These are phyloP conservation scores for Tuctoria greenei DNA, from an alignment of 176 grass and related monocot species.

Conservation along the genomic window DNA sequence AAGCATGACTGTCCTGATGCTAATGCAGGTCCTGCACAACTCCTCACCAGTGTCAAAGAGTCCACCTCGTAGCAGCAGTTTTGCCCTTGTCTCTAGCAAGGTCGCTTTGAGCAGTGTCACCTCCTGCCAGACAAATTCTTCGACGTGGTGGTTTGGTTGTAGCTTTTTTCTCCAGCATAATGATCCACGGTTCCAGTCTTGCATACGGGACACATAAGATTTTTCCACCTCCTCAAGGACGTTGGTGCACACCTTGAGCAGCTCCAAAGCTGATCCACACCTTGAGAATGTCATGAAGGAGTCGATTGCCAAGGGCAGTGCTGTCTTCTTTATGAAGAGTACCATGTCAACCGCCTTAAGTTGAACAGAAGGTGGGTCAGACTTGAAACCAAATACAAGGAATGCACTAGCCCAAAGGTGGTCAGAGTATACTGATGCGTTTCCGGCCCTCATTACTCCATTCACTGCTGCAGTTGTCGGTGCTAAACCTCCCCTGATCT, in stretches of 20 bases:
- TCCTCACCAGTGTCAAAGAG: conserved; percentile 84
- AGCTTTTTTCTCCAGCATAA: conserved; percentile 89
- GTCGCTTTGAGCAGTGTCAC: conserved; percentile 93
- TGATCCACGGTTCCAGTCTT: conserved; percentile 45
- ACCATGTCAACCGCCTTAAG: conserved; percentile 82
- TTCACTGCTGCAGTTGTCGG: conserved; percentile 62
- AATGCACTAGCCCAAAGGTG: conserved; percentile 93
- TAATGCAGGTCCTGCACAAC: conserved; percentile 92
- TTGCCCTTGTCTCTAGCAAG: conserved; percentile 76
- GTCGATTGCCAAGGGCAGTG: conserved; percentile 75
- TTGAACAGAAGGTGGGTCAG: conserved; percentile 76
- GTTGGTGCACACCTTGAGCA: conserved; percentile 97
- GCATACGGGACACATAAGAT: conserved; percentile 73
- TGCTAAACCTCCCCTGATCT: conserved; percentile 69
- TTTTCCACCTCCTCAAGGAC: conserved; percentile 73
- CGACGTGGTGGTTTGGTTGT: conserved; percentile 62
- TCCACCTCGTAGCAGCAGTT: conserved; percentile 80
- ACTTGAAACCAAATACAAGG: conserved; percentile 95
- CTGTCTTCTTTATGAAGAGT: conserved; percentile 84
- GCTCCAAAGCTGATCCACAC: conserved; percentile 84
- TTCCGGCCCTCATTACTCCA: conserved; percentile 72
- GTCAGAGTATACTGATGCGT: conserved; percentile 67
- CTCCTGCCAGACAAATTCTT: conserved; percentile 95
- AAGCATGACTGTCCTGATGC: conserved; percentile 94
- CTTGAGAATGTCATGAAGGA: conserved; percentile 92